Evolutionary conservation across 176 grass and related monocot genomes (phyloP), one percentile per base, ranked within the genome.

Genomic region (Oryza coarctata): DNA sequence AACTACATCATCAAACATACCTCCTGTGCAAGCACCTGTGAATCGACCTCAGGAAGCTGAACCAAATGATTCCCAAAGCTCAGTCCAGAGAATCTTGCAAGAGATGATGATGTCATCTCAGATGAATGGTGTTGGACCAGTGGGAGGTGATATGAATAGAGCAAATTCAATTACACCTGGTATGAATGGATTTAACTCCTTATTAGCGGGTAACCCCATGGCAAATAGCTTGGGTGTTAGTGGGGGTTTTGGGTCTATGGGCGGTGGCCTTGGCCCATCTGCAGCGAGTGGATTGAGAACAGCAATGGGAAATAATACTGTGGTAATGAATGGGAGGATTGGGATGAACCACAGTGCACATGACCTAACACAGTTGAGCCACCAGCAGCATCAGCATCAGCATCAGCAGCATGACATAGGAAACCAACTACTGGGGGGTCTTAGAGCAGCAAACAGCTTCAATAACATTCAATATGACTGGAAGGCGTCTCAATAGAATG

Each of bases 391-490:
- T n/a, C n/a, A 90, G 39, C 91, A 91, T 75, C n/a, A n/a, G n/a
- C n/a, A n/a, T n/a, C 86, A 88, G 36, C 90, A 93, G 67, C 88
- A 90, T 12, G 89, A 97, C 76, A 88, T 97, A 68, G 89, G 91
- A 77, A 91, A 77, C 80, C 91, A 89, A 29, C 65, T 94, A 41
- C 71, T 93, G 67, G 82, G 84, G 28, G 86, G 88, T 0, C 84
- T 97, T 77, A 87, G 91, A 84, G 62, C 89, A 50, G 91, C 82
- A 41, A 91, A 97, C 73, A 90, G 72, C 69, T 93, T 94, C 83
- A 93, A 90, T 86, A 97, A 88, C 80, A 69, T 94, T 39, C 81
- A 81, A n/a, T 97, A 94, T 75, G 89, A 94, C 73, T 97, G 91
- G 94, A 91, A 88, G 65, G 47, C 71, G 18, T 86, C 84, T 70